Evolutionary conservation across 305 asterid genomes (phyloP), one percentile per base, ranked within the genome.

Genomic region (Andrographis paniculata): DNA sequence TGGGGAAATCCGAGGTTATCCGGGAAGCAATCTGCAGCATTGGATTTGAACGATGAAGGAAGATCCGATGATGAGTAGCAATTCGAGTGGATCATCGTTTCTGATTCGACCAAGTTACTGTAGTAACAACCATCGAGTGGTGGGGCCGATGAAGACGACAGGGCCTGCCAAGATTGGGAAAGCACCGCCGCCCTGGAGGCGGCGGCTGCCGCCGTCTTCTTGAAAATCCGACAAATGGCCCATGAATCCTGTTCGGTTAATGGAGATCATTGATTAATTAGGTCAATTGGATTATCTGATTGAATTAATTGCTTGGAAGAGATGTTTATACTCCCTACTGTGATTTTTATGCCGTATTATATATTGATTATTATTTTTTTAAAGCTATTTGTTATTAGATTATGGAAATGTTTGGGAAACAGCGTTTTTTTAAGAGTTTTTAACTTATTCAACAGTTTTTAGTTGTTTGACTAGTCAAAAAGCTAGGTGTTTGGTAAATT

Each of bases 191-290:
- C 55, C 9, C 79, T 79, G 50, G 94, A 79, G 13, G 63, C 53
- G 50, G 94, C 81, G 13, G 63, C 53, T 14, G 94, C 82, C 38
- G 38, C 79, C 0, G 76, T 69, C 71, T 85, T 85, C 69, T 85
- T 82, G 76, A 85, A 85, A 38, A 85, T 85, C 72, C 94, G 71
- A 65, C 95, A 85, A 22, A 85, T 85, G 23, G 94, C 95, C 95
- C 87, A 85, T 6, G 94, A 68, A 50, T 85, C 95, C 95, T 85
- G 77, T 20, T 22, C 17, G 17, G n/a, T n/a, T n/a, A n/a, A n/a
- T n/a, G n/a, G n/a, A 37, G 3, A 2, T 16, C 36, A 6, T 14
- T 23, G 50, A 1, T 28, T 4, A 53, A 16, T 7, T 1, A 9
- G 11, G 11, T 11, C 14, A 6, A 4, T 7, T 33, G 8, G n/a